A percentile compares a stretch with the other conserved stretches of the same genome.
These are phyloP conservation scores for Meyerozyma smithsonii DNA, from an alignment of 1,139 yeast species.

Conservation along the genomic window DNA sequence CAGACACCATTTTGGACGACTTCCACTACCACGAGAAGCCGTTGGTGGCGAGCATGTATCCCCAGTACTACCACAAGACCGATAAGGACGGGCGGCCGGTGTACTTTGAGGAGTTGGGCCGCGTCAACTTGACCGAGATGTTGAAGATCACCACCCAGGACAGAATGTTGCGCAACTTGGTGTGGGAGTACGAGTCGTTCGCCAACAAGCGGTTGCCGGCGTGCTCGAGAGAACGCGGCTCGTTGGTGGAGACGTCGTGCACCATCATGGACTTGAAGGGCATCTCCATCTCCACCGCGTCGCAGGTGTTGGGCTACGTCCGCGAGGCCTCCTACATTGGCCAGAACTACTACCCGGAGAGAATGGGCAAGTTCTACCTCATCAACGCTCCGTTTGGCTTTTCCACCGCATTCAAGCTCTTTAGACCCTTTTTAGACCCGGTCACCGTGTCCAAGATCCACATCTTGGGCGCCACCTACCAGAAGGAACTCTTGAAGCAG, in stretches of 20 bases:
- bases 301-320: conserved; percentile 82
- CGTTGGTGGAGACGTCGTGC: conserved; percentile 89
- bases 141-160: conserved; percentile 91
- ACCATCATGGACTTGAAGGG: conserved; percentile 95
- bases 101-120: conserved; percentile 89
- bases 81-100: conserved; percentile 97
- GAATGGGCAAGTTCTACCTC: conserved; percentile 96
- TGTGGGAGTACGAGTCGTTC: conserved; percentile 96
- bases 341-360: conserved; percentile 97
- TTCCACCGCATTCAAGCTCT: conserved; percentile 84
- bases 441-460: conserved; percentile 96
- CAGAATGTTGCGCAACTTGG: conserved; percentile 91
- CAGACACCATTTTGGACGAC: conserved; percentile 79
- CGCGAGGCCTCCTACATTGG: conserved; percentile 92
- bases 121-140: conserved; percentile 86
- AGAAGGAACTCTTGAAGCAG: conserved; percentile 81
- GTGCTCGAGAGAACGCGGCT: conserved; percentile 77
- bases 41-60: conserved; percentile 81
- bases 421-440: conserved; percentile 93
- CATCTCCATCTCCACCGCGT: conserved; percentile 77
- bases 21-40: conserved; percentile 91
- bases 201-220: conserved; percentile 85
- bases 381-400: conserved; percentile 98
- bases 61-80: conserved; percentile 95
- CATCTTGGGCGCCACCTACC: conserved; percentile 76